These are phyloP conservation scores for Pseudogymnoascus sp. DNA, from an alignment of 2,329 filamentous ascomycete species.

Conservation along the genomic window DNA sequence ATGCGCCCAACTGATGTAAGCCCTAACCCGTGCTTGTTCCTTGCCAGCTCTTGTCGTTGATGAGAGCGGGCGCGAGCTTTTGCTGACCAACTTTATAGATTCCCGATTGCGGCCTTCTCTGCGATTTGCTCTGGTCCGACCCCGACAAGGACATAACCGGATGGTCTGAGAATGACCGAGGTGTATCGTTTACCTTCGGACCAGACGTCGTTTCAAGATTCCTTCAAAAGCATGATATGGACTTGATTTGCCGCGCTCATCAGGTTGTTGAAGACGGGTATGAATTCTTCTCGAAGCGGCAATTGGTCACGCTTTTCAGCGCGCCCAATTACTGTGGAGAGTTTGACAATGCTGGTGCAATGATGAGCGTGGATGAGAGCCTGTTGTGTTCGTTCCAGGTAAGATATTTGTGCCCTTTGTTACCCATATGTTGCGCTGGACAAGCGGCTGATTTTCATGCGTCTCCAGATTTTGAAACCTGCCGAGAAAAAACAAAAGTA, in stretches of 20 bases:
- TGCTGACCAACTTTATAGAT: conserved; percentile 52
- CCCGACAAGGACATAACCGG: conserved; percentile 98
- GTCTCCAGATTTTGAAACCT: conserved; percentile 81
- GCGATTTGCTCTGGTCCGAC: conserved; percentile 96
- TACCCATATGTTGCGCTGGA: not conserved
- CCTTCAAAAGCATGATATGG: conserved; percentile 99
- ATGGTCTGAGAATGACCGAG: conserved; percentile 98
- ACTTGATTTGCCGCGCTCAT: conserved; percentile 96
- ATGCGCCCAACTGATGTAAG: conserved; percentile 98
- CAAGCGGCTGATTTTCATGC: conserved; percentile 17
- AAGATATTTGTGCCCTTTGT: not conserved
- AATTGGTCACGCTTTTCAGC: conserved; percentile 94
- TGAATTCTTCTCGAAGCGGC: conserved; percentile 98
- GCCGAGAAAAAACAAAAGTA: conserved; percentile 99
- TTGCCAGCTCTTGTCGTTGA: conserved; percentile 21
- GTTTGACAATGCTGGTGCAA: conserved; percentile 97
- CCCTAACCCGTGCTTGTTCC: conserved; percentile 24
- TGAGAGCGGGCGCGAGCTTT: conserved; percentile 25
- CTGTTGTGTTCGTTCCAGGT: conserved; percentile 98
- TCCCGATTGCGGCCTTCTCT: conserved; percentile 92
- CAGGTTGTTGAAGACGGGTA: conserved; percentile 99
- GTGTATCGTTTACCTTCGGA: conserved; percentile 97
- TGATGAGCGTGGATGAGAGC: conserved; percentile 99
- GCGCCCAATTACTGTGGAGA: conserved; percentile 99
- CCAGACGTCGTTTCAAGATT: conserved; percentile 96